Percentiles rank a stretch among this genome's conserved stretches.
Conservation (phyloP, 768 basidiomycete species). For the Crucibulum laeve region DNA sequence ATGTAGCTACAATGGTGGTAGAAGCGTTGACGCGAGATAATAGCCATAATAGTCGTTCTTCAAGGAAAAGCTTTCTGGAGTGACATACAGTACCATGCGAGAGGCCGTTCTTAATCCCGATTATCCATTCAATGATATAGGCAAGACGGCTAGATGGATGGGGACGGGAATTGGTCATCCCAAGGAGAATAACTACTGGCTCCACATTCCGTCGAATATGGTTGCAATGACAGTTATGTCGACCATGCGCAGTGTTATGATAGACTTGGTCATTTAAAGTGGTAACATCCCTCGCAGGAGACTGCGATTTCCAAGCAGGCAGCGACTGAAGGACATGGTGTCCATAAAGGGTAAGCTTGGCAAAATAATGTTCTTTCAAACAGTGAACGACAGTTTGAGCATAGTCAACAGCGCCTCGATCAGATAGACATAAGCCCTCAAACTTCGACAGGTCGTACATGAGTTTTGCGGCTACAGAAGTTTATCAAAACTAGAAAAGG, state of each 20-base stretch:
- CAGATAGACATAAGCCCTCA: background rate
- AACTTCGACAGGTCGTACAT: background rate
- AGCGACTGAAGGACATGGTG: background rate
- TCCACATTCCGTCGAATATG: background rate
- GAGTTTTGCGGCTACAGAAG: slow-evolving; percentile 2
- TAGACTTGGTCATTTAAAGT: background rate
- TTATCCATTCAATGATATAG: background rate
- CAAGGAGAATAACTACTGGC: background rate
- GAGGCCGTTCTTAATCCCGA: background rate
- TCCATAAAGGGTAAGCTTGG: background rate
- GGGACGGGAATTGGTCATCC: slow-evolving; percentile 2
- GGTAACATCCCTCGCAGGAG: background rate
- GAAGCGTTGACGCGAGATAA: background rate
- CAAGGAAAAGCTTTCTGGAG: background rate
- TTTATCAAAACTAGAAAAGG: too few relatives aligned
- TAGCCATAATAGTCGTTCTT: background rate
- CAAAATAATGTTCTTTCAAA: background rate
- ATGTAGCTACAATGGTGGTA: background rate
- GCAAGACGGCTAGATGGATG: background rate
- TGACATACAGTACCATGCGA: background rate
- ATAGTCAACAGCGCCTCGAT: background rate
- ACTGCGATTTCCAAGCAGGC: background rate
- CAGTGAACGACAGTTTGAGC: background rate
- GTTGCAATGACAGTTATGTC: background rate
- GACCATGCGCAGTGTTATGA: background rate